phyloP scores from a whole-genome alignment of 83 land plant genomes.

The Diphasiastrum complanatum region DNA sequence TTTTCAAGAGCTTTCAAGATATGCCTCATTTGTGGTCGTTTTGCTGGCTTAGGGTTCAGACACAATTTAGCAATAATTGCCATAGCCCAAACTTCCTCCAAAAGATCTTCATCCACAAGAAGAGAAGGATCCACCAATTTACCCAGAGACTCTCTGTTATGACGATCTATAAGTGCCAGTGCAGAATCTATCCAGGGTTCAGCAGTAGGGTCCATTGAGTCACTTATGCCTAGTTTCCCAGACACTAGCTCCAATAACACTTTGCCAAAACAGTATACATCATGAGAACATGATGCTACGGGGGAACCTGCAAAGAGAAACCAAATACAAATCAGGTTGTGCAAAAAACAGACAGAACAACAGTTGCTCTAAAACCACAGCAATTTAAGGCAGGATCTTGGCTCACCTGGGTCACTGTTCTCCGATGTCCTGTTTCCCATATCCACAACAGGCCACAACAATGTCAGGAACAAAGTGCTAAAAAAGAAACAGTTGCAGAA shows the following conservation, averaged over 20 bases:
- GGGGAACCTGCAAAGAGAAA: conserved; percentile 33
- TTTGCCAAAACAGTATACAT: conserved; percentile 89
- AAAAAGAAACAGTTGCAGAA: no score
- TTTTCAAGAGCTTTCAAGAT: conserved; percentile 89
- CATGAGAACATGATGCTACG: conserved; percentile 62
- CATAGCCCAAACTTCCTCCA: conserved; percentile 99
- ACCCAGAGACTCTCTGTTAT: conserved; percentile 79
- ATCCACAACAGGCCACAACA: neutral
- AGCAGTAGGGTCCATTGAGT: conserved; percentile 46
- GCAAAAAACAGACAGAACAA: neutral
- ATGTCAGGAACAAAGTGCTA: neutral
- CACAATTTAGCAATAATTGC: conserved; percentile 90
- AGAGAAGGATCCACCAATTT: conserved; percentile 85
- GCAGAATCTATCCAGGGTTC: conserved; percentile 75
- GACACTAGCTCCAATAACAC: conserved; percentile 91
- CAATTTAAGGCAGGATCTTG: neutral
- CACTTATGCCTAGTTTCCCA: conserved; percentile 85
- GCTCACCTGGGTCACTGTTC: conserved; percentile 44
- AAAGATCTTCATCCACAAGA: conserved; percentile 84
- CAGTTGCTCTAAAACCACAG: neutral
- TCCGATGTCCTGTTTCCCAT: conserved; percentile 24
- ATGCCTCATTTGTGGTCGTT: conserved; percentile 78
- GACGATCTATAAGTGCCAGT: conserved; percentile 61
- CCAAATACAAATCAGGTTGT: neutral
- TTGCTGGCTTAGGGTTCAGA: conserved; percentile 72